Conservation (phyloP, 352 stramenopile genomes). For the Globisporangium paroecandrum region DNA sequence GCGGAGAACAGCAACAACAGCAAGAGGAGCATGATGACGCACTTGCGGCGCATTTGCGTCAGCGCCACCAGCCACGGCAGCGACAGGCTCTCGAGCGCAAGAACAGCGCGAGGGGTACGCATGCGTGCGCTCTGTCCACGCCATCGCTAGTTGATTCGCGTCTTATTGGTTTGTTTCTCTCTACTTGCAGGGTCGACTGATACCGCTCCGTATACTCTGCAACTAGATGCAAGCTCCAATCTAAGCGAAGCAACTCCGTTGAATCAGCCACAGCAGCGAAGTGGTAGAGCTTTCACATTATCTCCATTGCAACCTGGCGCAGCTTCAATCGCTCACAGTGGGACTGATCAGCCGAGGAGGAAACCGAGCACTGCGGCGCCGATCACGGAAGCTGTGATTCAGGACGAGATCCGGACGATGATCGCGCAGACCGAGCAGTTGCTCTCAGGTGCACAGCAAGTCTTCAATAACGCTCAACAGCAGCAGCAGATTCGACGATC, state of each 20-base stretch:
- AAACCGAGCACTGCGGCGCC: neutral
- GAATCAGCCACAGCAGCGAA: neutral
- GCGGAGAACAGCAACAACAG: neutral
- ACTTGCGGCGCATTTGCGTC: neutral
- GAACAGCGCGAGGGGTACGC: neutral
- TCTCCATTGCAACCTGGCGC: neutral
- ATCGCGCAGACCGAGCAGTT: conserved; percentile 19
- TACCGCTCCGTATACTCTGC: neutral
- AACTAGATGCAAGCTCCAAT: neutral
- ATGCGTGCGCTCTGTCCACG: neutral
- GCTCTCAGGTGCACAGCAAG: conserved; percentile 5
- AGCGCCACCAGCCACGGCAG: neutral
- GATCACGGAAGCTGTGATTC: neutral
- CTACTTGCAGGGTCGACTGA: neutral
- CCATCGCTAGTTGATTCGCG: neutral
- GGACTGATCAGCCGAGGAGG: neutral
- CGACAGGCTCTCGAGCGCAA: neutral
- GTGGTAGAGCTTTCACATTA: neutral
- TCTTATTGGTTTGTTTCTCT: neutral
- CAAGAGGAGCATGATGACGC: neutral
- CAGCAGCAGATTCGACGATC: neutral
- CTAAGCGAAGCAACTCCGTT: neutral
- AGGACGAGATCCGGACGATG: conserved; percentile 19
- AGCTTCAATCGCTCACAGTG: neutral
- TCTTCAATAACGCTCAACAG: neutral